These are phyloP conservation scores for Mortierella sp. DNA, from an alignment of 371 early-diverging fungal species.

Conservation along the genomic window DNA sequence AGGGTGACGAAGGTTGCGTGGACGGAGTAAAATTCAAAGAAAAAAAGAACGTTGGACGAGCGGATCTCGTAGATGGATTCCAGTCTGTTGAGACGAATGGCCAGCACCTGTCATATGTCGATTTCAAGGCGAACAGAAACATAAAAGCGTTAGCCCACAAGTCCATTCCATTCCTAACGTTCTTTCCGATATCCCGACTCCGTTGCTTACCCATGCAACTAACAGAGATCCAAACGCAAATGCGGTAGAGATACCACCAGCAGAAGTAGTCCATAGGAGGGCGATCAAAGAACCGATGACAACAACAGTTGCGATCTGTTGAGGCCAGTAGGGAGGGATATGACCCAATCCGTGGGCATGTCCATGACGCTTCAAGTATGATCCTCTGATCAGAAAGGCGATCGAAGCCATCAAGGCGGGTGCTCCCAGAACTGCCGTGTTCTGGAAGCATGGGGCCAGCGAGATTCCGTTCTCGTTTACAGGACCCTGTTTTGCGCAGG, in stretches of 20 bases:
- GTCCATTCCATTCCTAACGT: neutral
- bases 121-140: neutral
- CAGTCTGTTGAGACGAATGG: slow-evolving; percentile 23
- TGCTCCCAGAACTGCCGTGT: slow-evolving; percentile 17
- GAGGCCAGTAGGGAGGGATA: slow-evolving; percentile 15
- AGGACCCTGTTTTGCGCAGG: slow-evolving; percentile 8
- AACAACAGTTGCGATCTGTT: slow-evolving; percentile 4
- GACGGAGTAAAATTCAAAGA: slow-evolving; percentile 27
- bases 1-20: neutral
- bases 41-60: slow-evolving; percentile 22
- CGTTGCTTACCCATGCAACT: slow-evolving; percentile 37
- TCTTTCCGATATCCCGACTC: neutral
- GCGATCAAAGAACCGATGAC: neutral
- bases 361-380: slow-evolving; percentile 6
- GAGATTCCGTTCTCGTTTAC: slow-evolving; percentile 6
- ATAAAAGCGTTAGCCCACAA: neutral
- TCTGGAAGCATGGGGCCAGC: slow-evolving; percentile 18
- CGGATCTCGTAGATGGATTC: slow-evolving; percentile 35
- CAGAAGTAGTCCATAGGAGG: neutral
- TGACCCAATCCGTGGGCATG: slow-evolving; percentile 8
- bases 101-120: slow-evolving; percentile 16
- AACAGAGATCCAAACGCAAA: slow-evolving; percentile 15
- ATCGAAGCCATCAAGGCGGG: slow-evolving; percentile 11
- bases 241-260: neutral
- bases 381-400: slow-evolving; percentile 6